Evolutionary conservation across 2,329 filamentous ascomycete species (phyloP), one percentile per base, ranked within the genome.

Genomic region (Aspergillus sp.): DNA sequence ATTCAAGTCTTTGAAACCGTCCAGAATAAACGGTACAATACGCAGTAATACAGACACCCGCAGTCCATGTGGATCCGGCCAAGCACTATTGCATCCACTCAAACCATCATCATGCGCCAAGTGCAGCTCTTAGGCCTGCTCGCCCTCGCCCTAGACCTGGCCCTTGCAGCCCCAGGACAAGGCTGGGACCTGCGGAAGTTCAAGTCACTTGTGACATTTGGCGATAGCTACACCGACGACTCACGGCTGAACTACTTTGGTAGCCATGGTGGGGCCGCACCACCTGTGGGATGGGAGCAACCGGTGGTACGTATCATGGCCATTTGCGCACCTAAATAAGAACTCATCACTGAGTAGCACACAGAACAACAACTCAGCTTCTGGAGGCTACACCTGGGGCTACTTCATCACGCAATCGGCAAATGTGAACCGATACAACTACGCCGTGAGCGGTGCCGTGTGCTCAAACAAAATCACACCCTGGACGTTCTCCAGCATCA

Each of bases 211-310:
- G 80, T 90, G 36, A 79, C 83, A 0, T 90, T 90, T 64, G 87
- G 87, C 13, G 86, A 90, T 67, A 89, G 86, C 69, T 91, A 87
- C 64, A 89, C 87, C 0, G 89, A 92, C 64, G 86, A 90, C 61
- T 82, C 80, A 11, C 81, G 88, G 9, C 66, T 89, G 9, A 63
- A 65, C 9, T 90, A 89, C 65, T 87, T 91, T 64, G 71, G 74
- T 52, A 70, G 62, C 30, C 74, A 87, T 58, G 76, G 83, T 60
- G 83, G 82, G 41, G 71, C 74, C 5, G 76, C 82, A 0, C 88
- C 88, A 1, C 86, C 88, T 0, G 71, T 83, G 1, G 88, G 87
- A 41, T 81, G 75, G 69, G 67, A 74, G 11, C 69, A 77, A 32
- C 76, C 77, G 9, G 69, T 75, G 49, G 77, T 79, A 69, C 32